Evolutionary conservation across 306 rosid genomes (phyloP).

Genomic region (barrel medic (Medicago truncatula)): DNA sequence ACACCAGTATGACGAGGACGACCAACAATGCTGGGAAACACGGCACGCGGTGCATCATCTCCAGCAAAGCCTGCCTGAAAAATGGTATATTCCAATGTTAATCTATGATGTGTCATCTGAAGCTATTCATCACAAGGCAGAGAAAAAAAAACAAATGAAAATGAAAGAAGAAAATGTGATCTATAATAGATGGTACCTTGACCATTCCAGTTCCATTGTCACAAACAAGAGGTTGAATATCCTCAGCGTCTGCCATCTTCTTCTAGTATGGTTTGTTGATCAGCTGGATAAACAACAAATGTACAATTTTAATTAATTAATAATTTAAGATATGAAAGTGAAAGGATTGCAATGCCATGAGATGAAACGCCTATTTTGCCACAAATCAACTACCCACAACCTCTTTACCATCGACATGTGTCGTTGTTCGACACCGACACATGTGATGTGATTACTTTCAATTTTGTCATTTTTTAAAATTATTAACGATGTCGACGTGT

Average conservation of each 20-base stretch:
- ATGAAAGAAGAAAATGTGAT: background rate
- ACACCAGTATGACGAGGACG: conserved; percentile 96
- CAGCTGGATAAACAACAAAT: conserved; percentile 31
- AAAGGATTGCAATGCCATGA: background rate
- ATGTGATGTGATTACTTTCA: too few relatives aligned
- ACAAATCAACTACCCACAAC: too few relatives aligned
- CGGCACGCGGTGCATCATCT: conserved; percentile 94
- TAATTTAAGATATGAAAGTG: background rate
- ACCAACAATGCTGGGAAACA: conserved; percentile 86
- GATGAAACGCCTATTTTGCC: too few relatives aligned
- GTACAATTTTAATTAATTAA: conserved; percentile 5
- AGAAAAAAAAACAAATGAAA: background rate
- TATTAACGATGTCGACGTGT: too few relatives aligned
- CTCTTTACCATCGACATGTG: too few relatives aligned
- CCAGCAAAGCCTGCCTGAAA: conserved; percentile 90
- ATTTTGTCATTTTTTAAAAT: too few relatives aligned
- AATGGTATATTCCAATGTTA: conserved; percentile 30
- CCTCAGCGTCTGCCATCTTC: conserved; percentile 95
- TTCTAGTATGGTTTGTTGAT: conserved; percentile 48
- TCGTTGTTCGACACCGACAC: too few relatives aligned
- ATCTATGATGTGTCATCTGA: background rate
- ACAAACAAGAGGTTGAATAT: conserved; percentile 92
- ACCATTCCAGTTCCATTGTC: conserved; percentile 98
- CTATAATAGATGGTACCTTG: conserved; percentile 49
- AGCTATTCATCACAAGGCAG: background rate